phyloP scores from a whole-genome alignment of 169 alveolate genomes.

The Cryptosporidium sp. region DNA sequence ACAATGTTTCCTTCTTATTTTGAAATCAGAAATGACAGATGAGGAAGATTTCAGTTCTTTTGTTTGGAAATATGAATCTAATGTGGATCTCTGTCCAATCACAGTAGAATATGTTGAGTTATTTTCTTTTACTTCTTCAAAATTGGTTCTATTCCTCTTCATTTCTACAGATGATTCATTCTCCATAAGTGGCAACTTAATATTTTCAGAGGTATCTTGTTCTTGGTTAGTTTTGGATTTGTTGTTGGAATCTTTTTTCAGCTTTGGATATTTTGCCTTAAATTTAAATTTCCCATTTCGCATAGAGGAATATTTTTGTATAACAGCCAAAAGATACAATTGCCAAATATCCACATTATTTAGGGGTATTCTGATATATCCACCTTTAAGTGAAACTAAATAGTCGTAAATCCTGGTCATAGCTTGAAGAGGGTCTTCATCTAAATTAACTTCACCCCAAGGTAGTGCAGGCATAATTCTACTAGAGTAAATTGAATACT shows the following conservation, averaged over 20 bases:
- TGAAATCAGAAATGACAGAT: slow-evolving; percentile 52
- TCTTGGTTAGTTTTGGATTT: not conserved
- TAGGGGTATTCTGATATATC: slow-evolving; percentile 28
- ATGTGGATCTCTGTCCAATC: slow-evolving; percentile 46
- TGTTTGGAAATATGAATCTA: slow-evolving; percentile 16
- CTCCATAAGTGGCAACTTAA: not conserved
- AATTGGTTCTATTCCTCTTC: not conserved
- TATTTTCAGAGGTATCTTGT: not conserved
- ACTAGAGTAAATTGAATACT: slow-evolving; percentile 20
- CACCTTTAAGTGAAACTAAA: slow-evolving; percentile 38
- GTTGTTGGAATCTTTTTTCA: not conserved
- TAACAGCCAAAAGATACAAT: slow-evolving; percentile 37
- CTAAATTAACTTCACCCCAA: slow-evolving; percentile 34
- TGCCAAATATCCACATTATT: slow-evolving; percentile 70
- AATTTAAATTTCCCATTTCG: slow-evolving; percentile 25
- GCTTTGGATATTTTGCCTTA: not conserved
- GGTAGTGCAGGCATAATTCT: slow-evolving; percentile 24
- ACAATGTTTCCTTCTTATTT: slow-evolving; percentile 32
- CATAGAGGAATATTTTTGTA: slow-evolving; percentile 15
- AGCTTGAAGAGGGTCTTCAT: slow-evolving; percentile 38
- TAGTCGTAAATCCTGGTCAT: slow-evolving; percentile 32
- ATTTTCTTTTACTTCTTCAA: not conserved
- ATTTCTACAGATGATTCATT: not conserved
- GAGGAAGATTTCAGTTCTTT: slow-evolving; percentile 22
- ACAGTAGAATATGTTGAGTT: not conserved